Percentiles rank a stretch among this genome's conserved stretches.
These are phyloP conservation scores for Verticillium nubilum DNA, from an alignment of 2,329 filamentous ascomycete species.

Conservation along the genomic window DNA sequence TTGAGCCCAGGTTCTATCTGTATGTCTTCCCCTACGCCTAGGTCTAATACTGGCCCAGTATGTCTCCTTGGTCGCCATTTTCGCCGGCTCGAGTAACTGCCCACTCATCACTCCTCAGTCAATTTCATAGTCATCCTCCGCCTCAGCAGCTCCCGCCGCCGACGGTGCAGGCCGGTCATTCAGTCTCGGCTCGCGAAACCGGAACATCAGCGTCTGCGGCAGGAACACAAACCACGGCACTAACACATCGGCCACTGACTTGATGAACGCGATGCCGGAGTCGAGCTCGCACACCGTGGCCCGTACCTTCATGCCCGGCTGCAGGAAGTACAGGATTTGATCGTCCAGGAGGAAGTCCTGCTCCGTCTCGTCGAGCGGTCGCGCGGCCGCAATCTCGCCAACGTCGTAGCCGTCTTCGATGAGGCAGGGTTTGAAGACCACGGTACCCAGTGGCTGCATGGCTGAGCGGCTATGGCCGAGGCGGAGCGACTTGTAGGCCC, in stretches of 20 bases:
- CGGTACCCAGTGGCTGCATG: constrained; percentile 37
- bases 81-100: no score
- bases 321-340: constrained; percentile 43
- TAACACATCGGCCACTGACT: constrained; percentile 46
- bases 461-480: constrained; percentile 24
- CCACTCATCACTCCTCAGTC: no score
- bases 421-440: constrained; percentile 35
- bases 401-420: constrained; percentile 45
- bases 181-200: constrained; percentile 53
- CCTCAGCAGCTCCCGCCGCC: constrained; percentile 24
- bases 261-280: constrained; percentile 62
- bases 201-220: constrained; percentile 63
- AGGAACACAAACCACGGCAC: constrained; percentile 61
- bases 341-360: constrained; percentile 64
- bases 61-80: no score
- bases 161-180: constrained; percentile 41
- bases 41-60: no score
- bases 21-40: background rate
- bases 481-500: constrained; percentile 37
- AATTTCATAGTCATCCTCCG: background rate
- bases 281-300: constrained; percentile 50
- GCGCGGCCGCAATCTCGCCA: constrained; percentile 1
- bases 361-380: background rate
- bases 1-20: background rate
- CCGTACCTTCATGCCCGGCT: constrained; percentile 59